A percentile compares a stretch with the other conserved stretches of the same genome.
Conservation (phyloP, 345 rosid genomes). For the Adansonia digitata region DNA sequence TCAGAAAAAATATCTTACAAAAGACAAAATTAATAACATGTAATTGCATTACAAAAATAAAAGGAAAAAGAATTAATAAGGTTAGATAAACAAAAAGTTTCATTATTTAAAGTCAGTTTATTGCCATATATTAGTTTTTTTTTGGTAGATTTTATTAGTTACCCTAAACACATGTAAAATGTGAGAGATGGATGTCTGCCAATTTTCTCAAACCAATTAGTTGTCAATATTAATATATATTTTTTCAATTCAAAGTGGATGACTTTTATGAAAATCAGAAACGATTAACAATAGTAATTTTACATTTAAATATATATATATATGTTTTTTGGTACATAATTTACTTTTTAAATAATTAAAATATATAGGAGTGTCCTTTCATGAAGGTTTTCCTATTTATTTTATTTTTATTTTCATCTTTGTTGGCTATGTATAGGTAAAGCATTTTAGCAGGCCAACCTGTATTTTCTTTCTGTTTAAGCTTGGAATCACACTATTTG, state of each 20-base stretch:
- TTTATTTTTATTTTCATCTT: slow-evolving; percentile 15
- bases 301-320: neutral
- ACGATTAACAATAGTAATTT: neutral
- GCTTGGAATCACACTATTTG: slow-evolving; percentile 34
- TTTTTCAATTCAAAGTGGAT: neutral
- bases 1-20: neutral
- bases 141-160: neutral
- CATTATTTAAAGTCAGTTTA: too few relatives aligned
- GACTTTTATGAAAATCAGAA: neutral
- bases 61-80: too few relatives aligned
- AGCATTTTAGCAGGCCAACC: slow-evolving; percentile 28
- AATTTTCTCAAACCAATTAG: neutral
- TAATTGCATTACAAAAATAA: neutral
- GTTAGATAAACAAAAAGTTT: too few relatives aligned
- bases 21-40: neutral
- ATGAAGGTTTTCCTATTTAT: neutral
- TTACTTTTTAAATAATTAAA: neutral
- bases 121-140: too few relatives aligned
- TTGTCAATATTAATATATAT: neutral
- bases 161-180: neutral
- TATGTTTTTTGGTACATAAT: too few relatives aligned
- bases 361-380: neutral
- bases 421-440: slow-evolving; percentile 10
- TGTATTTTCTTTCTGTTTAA: slow-evolving; percentile 37
- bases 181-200: neutral